Evolutionary conservation across 1,284 basidiomycete genomes (phyloP).

Genomic region (Malassezia vespertilionis): DNA sequence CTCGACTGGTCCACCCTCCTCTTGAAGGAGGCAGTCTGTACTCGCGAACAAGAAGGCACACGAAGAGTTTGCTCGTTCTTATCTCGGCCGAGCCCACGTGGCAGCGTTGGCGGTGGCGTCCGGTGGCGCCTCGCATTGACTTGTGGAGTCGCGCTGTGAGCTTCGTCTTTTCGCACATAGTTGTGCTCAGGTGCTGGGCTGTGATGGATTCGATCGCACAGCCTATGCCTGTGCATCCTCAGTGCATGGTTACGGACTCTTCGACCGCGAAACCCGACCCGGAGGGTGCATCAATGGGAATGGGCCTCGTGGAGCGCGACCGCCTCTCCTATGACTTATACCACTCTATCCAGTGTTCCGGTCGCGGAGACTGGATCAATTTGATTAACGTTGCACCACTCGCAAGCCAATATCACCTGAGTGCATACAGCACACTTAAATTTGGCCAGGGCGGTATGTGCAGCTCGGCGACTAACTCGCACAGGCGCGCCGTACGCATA

Average conservation of each 20-base stretch:
- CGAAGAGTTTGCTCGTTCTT: no score
- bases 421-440: constrained; percentile 36
- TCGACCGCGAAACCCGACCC: neutral
- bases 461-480: neutral
- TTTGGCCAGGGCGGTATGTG: constrained; percentile 24
- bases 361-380: constrained; percentile 32
- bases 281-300: neutral
- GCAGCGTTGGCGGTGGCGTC: neutral
- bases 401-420: constrained; percentile 43
- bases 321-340: constrained; percentile 26
- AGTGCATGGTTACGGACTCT: neutral
- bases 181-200: no score
- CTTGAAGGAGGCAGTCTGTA: neutral
- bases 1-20: no score
- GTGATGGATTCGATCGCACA: constrained; percentile 2
- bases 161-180: no score
- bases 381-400: constrained; percentile 34
- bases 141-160: neutral
- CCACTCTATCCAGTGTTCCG: constrained; percentile 20
- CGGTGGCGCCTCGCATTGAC: neutral
- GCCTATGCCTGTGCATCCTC: neutral
- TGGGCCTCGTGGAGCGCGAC: constrained; percentile 17
- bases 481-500: constrained; percentile 39
- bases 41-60: neutral
- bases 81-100: no score